Base-by-base conservation (phyloP, 2,329 filamentous ascomycete species). In the Coleophoma eucalyptorum region DNA sequence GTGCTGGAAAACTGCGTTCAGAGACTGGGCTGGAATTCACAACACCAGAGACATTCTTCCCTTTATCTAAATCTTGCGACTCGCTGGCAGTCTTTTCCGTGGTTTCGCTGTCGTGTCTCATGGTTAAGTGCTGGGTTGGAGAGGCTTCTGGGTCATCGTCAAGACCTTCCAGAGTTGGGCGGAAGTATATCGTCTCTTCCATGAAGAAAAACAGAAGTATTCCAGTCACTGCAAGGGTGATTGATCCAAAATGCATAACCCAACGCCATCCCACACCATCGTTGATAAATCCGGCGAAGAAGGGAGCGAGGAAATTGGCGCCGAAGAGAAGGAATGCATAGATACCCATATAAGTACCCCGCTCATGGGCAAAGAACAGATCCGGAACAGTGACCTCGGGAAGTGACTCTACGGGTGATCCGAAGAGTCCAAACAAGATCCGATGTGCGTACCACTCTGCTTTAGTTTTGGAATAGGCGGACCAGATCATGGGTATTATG, bases 51-150 rank as follows among this genome's bases (percentile, higher is more conserved):
- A 47, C 41, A 13, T 11, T 37, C 35, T 58, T 58, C 41, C 59
- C 56, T 3, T 50, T 46, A 41, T 59, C 53, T n/a, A 38, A 5
- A 16, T 52, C 53, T 34, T 51, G 53, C 21, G 50, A 52, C 5
- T 51, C 58, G 15, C 26, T 26, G 6, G 26, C 10, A 8, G 26
- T 26, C 26, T 26, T 26, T 26, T 26, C 26, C 26, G 10, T 26
- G 13, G 15, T 8, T 13, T 40, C 37, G 13, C 10, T 40, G 15
- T 6, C n/a, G n/a, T n/a, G 4, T 19, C 19, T n/a, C 11, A 16
- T 13, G 10, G 37, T 19, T n/a, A 8, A 5, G 15, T 6, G 13
- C n/a, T 40, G 7, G 15, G 15, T 19, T 40, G 8, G 1, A 19
- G n/a, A n/a, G 37, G 11, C n/a, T n/a, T 16, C 15, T 10, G 19